Evolutionary conservation across 805 yeast genomes (phyloP), one percentile per base, ranked within the genome.

Genomic region (Kazachstania bromeliacearum): DNA sequence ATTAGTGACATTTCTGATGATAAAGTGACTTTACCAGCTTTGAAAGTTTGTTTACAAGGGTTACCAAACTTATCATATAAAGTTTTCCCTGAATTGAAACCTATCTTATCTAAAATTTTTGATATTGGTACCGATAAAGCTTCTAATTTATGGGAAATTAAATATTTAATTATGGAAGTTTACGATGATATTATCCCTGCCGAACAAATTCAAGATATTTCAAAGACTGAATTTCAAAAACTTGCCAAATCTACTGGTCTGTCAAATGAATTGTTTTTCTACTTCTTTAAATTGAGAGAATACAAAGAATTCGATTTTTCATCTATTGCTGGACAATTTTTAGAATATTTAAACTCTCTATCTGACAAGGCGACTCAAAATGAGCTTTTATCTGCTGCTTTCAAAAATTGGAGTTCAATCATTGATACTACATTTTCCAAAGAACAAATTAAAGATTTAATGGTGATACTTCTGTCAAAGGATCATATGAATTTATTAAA

Each of bases 341-440:
- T 63, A n/a, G 34, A 40, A 5, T 57, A 43, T 37, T 46, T 59
- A 5, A 5, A 14, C 10, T 33, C 41, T 13, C 41, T 34, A 5
- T 31, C 21, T 9, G 21, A 34, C 14, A 19, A 33, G 2, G 35
- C 51, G 2, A 14, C 37, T 1, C 35, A 37, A 1, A 9, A 27
- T 7, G 9, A 17, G 10, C 41, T 54, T 34, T 36, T 61, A 7
- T 20, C 39, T 24, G 37, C 48, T 10, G 36, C 66, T 0, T 64
- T 77, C 35, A 43, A 47, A 7, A 70, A 84, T 46, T 80, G 85
- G 85, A 47, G 67, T 27, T 69, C 77, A 1, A 40, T 79, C 1
- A 37, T 68, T 28, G 62, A 72, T 45, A 32, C 39, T 5, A 43
- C 57, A 31, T 63, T 70, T 44, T 27, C 54, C 0, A 40, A 47